A percentile compares a stretch with the other conserved stretches of the same genome.
Evolutionary conservation across 305 asterid genomes (phyloP).

Genomic region (Plantago rigida): DNA sequence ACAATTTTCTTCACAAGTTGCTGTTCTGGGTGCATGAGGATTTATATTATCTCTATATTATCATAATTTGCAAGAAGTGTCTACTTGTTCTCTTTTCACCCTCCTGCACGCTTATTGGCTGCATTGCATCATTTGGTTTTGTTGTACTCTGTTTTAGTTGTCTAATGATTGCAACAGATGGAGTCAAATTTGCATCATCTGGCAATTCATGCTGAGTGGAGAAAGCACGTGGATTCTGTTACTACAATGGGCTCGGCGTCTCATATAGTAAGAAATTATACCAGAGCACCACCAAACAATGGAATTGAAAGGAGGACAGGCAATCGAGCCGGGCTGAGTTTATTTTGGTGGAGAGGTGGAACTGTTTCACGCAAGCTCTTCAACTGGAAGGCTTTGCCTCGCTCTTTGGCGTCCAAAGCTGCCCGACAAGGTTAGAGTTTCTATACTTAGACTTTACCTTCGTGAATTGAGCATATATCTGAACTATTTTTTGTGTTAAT

Average conservation of each 20-base stretch:
- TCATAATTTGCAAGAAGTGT: slow-evolving; percentile 10
- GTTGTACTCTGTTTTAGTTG: slow-evolving; percentile 14
- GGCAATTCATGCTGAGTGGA: slow-evolving; percentile 71
- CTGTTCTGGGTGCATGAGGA: no score
- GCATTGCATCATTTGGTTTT: slow-evolving; percentile 9
- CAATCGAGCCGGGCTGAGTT: slow-evolving; percentile 51
- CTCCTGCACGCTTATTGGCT: neutral
- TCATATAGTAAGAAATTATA: slow-evolving; percentile 45
- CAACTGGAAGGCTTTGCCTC: slow-evolving; percentile 76
- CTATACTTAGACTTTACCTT: slow-evolving; percentile 22
- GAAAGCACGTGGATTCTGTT: slow-evolving; percentile 68
- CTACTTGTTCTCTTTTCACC: neutral
- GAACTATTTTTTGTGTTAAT: slow-evolving; percentile 23
- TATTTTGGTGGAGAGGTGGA: slow-evolving; percentile 99
- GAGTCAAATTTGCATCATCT: slow-evolving; percentile 69
- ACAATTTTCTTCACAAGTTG: no score
- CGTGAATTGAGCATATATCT: slow-evolving; percentile 25
- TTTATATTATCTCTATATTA: slow-evolving; percentile 8
- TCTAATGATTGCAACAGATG: slow-evolving; percentile 43
- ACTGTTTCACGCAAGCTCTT: slow-evolving; percentile 66
- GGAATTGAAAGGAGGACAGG: slow-evolving; percentile 49
- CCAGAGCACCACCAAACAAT: slow-evolving; percentile 46
- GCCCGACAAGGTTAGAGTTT: slow-evolving; percentile 70
- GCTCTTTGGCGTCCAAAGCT: slow-evolving; percentile 69
- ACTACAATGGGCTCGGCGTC: slow-evolving; percentile 69